Evolutionary conservation across 148 eudicot genomes (phyloP).

Genomic region (Rhododendron kiyosumense): DNA sequence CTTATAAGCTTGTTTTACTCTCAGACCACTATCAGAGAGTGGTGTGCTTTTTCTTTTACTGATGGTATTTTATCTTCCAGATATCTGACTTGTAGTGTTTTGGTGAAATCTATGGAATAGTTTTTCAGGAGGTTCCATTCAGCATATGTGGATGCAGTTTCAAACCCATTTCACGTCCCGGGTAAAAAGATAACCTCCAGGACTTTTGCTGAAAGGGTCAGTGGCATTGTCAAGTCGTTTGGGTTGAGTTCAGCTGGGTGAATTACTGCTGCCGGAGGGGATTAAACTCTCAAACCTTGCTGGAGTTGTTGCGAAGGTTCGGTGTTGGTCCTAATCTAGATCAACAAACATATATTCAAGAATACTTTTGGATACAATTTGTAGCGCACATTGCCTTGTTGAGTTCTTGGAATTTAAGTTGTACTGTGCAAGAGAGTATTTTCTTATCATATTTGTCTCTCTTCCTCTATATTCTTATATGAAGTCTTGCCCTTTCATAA

Average conservation of each 20-base stretch:
- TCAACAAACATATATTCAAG: background rate
- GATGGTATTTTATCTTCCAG: background rate
- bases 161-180: conserved; percentile 96
- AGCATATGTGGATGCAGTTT: conserved; percentile 93
- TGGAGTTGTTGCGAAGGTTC: background rate
- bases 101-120: conserved; percentile 24
- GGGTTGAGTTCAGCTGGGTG: conserved; percentile 69
- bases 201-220: conserved; percentile 77
- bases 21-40: background rate
- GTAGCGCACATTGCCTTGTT: background rate
- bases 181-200: conserved; percentile 96
- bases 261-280: conserved; percentile 15
- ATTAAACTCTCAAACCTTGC: background rate
- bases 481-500: background rate
- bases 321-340: background rate
- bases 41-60: background rate
- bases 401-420: background rate
- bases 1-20: background rate
- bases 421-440: background rate
- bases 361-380: background rate
- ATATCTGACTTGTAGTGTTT: conserved; percentile 5
- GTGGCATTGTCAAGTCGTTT: conserved; percentile 79
- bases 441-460: background rate
- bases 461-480: background rate
- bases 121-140: conserved; percentile 92